phyloP scores from a whole-genome alignment of 805 yeast species.

The Metschnikowia koreensis region DNA sequence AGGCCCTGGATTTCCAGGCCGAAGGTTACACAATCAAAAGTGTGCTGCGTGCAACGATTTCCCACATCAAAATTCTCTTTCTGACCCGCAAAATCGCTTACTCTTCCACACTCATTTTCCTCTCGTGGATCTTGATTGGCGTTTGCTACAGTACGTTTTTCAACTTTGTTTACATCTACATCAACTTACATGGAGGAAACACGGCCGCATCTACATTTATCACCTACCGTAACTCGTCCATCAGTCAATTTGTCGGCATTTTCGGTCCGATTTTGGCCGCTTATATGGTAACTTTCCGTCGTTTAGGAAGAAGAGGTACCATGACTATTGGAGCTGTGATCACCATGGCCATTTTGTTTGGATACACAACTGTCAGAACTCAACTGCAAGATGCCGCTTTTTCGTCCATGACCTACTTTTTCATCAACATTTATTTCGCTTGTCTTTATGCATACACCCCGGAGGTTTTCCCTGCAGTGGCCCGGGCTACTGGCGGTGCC shows the following conservation, averaged over 20 bases:
- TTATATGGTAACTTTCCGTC: constrained; percentile 14
- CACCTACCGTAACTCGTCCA: constrained; percentile 10
- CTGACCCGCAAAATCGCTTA: constrained; percentile 3
- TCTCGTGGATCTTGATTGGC: constrained; percentile 10
- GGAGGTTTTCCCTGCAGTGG: constrained; percentile 35
- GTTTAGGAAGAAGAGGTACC: constrained; percentile 57
- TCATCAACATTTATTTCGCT: constrained; percentile 26
- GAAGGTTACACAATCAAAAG: constrained; percentile 1
- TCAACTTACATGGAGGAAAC: constrained; percentile 10
- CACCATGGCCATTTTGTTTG: constrained; percentile 23
- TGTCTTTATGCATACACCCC: constrained; percentile 36
- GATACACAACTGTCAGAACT: constrained; percentile 20
- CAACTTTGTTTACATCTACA: constrained; percentile 13
- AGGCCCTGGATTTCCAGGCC: background rate
- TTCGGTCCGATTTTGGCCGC: constrained; percentile 11
- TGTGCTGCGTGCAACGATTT: background rate
- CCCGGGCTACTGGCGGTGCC: constrained; percentile 38
- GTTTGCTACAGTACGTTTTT: constrained; percentile 8
- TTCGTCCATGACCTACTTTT: constrained; percentile 19
- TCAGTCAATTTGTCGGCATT: constrained; percentile 10
- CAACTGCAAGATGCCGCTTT: constrained; percentile 21
- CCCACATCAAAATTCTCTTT: constrained; percentile 6
- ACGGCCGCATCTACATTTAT: constrained; percentile 7
- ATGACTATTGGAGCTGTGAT: constrained; percentile 33
- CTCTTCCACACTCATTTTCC: constrained; percentile 6